Evolutionary conservation across 2,329 filamentous ascomycete genomes (phyloP), one percentile per base, ranked within the genome.

Genomic region (Aspergillus calidoustus): DNA sequence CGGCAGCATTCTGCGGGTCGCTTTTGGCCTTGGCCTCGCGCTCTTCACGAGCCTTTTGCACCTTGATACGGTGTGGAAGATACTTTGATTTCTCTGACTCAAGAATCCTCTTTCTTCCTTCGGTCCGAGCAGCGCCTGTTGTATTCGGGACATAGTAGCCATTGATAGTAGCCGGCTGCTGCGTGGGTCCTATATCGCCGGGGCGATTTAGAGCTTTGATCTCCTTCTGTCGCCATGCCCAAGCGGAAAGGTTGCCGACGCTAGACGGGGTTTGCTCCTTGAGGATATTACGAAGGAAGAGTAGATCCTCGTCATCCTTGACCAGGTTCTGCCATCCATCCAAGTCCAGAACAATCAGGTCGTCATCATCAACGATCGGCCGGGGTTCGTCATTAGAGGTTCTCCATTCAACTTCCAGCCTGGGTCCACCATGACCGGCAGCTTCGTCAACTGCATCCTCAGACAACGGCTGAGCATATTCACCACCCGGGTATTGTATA

Each of bases 31-130:
- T 90, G 73, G 77, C 88, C 76, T 97, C 90, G n/a, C 93, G 90
- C 76, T 95, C 93, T 76, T 97, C 93, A 55, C 93, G 88, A 25
- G 90, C 92, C 79, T 90, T 95, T 76, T 95, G 91, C 22, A 99
- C 92, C 73, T 96, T 96, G 80, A 99, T 95, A 67, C 96, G 93
- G 82, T 99, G 95, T 46, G 95, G 95, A 7, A 99, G 85, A 74
- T 99, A 99, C 74, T 97, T 97, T 30, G 93, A 97, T 81, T 99
- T 99, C 76, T 99, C 95, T 0, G 92, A 92, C 76, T 99, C 96
- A 64, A 96, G 85, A 60, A 99, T 98, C 82, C 94, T 96, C 82
- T 96, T 94, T 71, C 93, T 89, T 30, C 93, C 93, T 79, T 99
- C 93, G 0, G 95, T 97, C 60, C 95, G 87, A 60, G 95, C 95